Evolutionary conservation across 2,329 filamentous ascomycete species (phyloP), one percentile per base, ranked within the genome.

Genomic region (Botrytis byssoidea): DNA sequence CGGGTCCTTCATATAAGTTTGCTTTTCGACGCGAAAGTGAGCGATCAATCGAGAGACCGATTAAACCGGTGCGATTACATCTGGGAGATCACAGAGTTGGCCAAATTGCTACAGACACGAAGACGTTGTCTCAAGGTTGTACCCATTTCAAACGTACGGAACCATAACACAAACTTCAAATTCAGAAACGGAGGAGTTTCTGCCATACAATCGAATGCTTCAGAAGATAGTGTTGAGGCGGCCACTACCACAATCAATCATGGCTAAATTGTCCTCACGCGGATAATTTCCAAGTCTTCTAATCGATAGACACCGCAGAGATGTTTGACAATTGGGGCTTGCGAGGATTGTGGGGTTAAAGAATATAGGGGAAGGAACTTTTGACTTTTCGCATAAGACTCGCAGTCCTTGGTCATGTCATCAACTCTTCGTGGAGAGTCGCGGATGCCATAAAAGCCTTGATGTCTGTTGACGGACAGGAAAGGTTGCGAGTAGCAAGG

Each of bases 341-440:
- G 10, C 2, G 25, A n/a, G 14, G 51, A 14, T 55, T 55, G 2
- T 55, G 5, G n/a, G 6, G 14, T 18, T 18, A 16, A 14, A 18
- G 10, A 8, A 16, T 0, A 4, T 4, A 6, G 12, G 51, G 14
- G 14, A 29, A 16, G 5, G n/a, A 7, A 14, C 7, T 18, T 0
- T 3, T 8, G 5, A 1, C n/a, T 29, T 8, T 55, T 1, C 3
- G 25, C 12, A 16, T 55, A n/a, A 16, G 51, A 55, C 6, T 2
- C 1, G 25, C 5, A 29, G n/a, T 16, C 4, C n/a, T 29, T n/a
- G 14, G 14, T n/a, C 18, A 4, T 4, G 25, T 2, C n/a, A 55
- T 18, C 2, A 29, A 8, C 14, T 55, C 51, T 4, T 55, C 48
- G 5, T 3, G 12, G 8, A 29, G 51, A 55, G n/a, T 16, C 6